Evolutionary conservation across 257 asterid genomes (phyloP), one percentile per base, ranked within the genome.

Genomic region (Henckelia pumila): DNA sequence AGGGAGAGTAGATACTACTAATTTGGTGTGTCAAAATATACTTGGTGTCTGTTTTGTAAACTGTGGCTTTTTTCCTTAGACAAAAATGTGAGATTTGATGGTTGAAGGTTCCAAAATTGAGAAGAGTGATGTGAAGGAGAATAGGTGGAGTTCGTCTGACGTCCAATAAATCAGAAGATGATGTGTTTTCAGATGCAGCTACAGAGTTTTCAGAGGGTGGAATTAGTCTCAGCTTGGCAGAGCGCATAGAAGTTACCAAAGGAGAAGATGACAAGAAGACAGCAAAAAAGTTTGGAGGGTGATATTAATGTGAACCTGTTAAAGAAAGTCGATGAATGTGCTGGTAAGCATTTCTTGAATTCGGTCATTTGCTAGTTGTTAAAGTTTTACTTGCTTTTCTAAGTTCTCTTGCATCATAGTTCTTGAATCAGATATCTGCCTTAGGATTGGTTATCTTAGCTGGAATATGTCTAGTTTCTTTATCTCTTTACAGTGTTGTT

Each of bases 171-270:
- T 85, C 95, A 19, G 98, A 85, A 61, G 95, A 87, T 37, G 98
- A 92, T 32, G 73, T 81, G 69, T 92, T 76, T 73, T 72, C 96
- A 30, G 98, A 92, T 81, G 98, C 95, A 52, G 81, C 76, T 47
- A 68, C 86, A 0, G 96, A 85, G 21, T 89, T 92, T 79, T 72
- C 92, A 0, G 95, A 89, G 30, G 76, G 85, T 72, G 89, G 85
- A 40, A 56, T 63, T 50, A 82, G 77, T 73, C 86, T 87, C 4
- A 72, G 64, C 26, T 7, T 74, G 75, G 89, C 75, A 73, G 88
- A 70, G 23, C 73, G 49, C 22, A 49, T 37, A 55, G 83, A 71
- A 70, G 72, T 79, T 57, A 76, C 68, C 68, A 47, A 24, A 61
- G 75, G 32, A 24, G n/a, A n/a, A n/a, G 19, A 60, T 47, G 67